phyloP scores from a whole-genome alignment of 2,329 filamentous ascomycete genomes.

The Pseudofabraea citricarpa region DNA sequence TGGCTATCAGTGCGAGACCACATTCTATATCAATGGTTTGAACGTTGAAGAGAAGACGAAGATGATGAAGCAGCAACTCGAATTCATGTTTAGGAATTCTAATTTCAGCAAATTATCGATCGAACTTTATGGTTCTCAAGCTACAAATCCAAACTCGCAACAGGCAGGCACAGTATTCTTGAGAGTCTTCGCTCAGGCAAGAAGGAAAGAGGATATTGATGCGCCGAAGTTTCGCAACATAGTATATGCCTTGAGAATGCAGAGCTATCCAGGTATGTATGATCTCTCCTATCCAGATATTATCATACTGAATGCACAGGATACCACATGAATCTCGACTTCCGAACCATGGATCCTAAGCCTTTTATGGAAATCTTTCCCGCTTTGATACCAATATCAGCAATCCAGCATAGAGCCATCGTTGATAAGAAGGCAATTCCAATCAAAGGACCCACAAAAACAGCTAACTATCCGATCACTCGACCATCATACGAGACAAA shows the following conservation, averaged over 20 bases:
- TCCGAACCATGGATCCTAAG: conserved; percentile 37
- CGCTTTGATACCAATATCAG: conserved; percentile 21
- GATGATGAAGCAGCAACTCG: conserved; percentile 20
- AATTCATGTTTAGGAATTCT: conserved; percentile 19
- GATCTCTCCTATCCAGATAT: not conserved
- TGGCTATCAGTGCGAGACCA: conserved; percentile 24
- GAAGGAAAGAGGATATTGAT: conserved; percentile 12
- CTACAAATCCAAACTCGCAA: conserved; percentile 17
- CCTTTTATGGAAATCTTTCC: conserved; percentile 41
- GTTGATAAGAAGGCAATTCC: conserved; percentile 3
- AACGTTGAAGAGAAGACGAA: conserved; percentile 21
- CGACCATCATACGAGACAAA: conserved; percentile 11
- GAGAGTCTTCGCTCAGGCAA: conserved; percentile 20
- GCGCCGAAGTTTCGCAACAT: conserved; percentile 25
- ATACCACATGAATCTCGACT: conserved; percentile 39
- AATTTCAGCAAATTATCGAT: conserved; percentile 33
- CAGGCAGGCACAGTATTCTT: conserved; percentile 19
- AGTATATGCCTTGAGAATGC: conserved; percentile 35
- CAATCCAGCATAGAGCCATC: conserved; percentile 11
- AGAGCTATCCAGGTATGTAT: conserved; percentile 30
- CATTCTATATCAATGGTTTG: conserved; percentile 22
- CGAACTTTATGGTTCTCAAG: conserved; percentile 20
- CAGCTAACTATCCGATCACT: conserved; percentile 6
- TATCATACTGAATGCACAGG: conserved; percentile 14
- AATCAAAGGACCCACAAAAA: conserved; percentile 6